A percentile compares a stretch with the other conserved stretches of the same genome.
Evolutionary conservation across 257 asterid genomes (phyloP).

Genomic region (Rubia yunnanensis): DNA sequence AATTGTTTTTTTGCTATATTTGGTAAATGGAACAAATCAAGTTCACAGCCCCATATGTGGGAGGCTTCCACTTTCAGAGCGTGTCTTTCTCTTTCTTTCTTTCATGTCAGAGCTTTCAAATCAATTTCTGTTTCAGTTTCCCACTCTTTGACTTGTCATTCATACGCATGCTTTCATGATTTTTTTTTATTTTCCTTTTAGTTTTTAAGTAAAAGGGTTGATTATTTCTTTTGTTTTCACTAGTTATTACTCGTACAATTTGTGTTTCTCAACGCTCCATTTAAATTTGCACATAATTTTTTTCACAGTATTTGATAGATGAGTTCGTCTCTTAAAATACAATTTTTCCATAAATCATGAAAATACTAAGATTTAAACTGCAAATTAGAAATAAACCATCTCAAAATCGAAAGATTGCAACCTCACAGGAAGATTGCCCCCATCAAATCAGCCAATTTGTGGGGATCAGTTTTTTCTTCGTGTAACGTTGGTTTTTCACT

Average conservation of each 20-base stretch:
- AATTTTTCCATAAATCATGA: too few species aligned
- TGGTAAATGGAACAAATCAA: background rate
- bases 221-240: too few species aligned
- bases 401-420: background rate
- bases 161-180: conserved; percentile 2
- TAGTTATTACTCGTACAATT: too few species aligned
- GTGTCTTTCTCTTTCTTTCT: background rate
- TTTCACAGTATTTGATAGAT: too few species aligned
- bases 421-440: background rate
- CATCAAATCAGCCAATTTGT: background rate
- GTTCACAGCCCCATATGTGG: conserved; percentile 22
- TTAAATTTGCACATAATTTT: too few species aligned
- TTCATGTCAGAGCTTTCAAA: background rate
- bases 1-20: background rate
- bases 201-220: too few species aligned
- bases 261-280: too few species aligned
- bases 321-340: too few species aligned
- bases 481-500: background rate
- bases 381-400: background rate
- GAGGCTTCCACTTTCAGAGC: conserved; percentile 9
- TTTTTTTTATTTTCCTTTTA: background rate
- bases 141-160: conserved; percentile 18
- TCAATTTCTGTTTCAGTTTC: background rate
- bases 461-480: background rate
- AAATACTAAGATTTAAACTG: too few species aligned